phyloP scores from a whole-genome alignment of 2,329 filamentous ascomycete species.

The Aspergillus udagawae region DNA sequence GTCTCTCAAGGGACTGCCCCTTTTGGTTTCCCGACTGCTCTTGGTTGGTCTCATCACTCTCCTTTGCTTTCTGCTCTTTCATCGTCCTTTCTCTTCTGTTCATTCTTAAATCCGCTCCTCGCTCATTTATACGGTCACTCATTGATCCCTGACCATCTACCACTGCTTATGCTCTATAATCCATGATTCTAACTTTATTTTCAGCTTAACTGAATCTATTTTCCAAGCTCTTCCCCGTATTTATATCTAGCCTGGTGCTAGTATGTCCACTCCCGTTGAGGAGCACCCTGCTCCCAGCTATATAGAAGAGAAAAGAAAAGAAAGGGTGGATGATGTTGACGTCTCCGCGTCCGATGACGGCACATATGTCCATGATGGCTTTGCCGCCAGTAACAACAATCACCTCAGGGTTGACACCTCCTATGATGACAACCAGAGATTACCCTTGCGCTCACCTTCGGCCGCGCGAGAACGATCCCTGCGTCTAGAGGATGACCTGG shows the following conservation, averaged over 20 bases:
- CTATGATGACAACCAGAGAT: constrained; percentile 12
- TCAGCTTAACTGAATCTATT: constrained; percentile 6
- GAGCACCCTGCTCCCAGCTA: constrained; percentile 25
- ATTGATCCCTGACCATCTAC: not conserved
- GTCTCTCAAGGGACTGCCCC: not conserved
- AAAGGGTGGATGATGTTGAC: constrained; percentile 23
- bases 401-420: constrained; percentile 26
- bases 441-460: constrained; percentile 46
- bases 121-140: not conserved
- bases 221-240: not conserved
- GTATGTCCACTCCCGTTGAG: constrained; percentile 34
- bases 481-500: constrained; percentile 62
- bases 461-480: constrained; percentile 57
- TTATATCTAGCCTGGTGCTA: constrained; percentile 23
- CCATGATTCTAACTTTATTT: not conserved
- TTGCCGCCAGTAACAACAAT: constrained; percentile 7
- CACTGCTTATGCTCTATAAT: not conserved
- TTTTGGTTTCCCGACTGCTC: not conserved
- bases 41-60: not conserved
- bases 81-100: not conserved
- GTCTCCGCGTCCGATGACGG: constrained; percentile 28
- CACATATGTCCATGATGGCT: constrained; percentile 25
- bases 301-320: constrained; percentile 23
- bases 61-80: not conserved
- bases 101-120: not conserved